phyloP scores from a whole-genome alignment of 495 filamentous ascomycete genomes.

The Sphaerosporella brunnea region DNA sequence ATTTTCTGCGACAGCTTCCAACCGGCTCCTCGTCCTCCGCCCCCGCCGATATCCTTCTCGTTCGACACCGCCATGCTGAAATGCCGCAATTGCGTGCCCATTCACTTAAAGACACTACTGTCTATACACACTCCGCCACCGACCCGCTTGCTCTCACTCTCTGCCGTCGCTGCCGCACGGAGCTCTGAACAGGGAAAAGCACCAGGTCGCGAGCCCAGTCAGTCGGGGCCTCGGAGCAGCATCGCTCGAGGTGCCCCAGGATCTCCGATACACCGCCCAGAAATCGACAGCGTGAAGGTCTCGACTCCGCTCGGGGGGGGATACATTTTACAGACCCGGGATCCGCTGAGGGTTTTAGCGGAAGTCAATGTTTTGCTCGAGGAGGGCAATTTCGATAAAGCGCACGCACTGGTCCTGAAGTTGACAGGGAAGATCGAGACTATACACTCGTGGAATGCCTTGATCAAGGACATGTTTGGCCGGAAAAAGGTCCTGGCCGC shows the following conservation, averaged over 20 bases:
- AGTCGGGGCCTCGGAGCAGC: neutral
- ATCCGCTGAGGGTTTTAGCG: neutral
- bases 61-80: constrained; percentile 1
- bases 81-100: neutral
- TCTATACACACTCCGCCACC: neutral
- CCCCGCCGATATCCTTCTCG: neutral
- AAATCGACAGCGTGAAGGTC: neutral
- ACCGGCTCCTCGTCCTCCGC: too few relatives aligned
- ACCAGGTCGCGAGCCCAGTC: neutral
- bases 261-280: neutral
- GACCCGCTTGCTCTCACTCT: neutral
- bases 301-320: neutral
- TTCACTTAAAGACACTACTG: neutral
- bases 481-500: neutral
- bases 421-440: neutral
- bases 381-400: neutral
- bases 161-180: neutral
- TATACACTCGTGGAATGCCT: neutral
- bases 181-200: neutral
- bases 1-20: too few relatives aligned
- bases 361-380: neutral
- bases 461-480: neutral
- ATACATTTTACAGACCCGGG: neutral
- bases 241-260: neutral
- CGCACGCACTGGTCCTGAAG: neutral